Evolutionary conservation across 257 asterid species (phyloP).

Genomic region (Penstemon newberryi): DNA sequence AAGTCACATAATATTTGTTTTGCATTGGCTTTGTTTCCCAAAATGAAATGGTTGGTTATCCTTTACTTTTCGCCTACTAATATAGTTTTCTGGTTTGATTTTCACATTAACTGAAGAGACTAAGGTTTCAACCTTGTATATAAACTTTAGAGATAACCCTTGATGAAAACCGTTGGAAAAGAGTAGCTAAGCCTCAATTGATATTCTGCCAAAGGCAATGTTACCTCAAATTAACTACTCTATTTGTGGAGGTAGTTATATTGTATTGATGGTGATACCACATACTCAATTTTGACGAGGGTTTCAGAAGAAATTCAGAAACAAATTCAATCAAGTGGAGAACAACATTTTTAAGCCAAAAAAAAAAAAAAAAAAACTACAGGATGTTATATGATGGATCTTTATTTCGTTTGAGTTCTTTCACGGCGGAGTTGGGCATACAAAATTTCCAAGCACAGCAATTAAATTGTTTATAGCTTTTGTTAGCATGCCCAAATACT

Average conservation of each 20-base stretch:
- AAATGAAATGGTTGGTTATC: background rate
- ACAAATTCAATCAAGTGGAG: background rate
- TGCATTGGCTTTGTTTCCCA: slow-evolving; percentile 1
- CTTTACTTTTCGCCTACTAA: background rate
- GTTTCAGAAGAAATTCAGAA: background rate
- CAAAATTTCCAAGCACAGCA: background rate
- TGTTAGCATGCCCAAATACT: background rate
- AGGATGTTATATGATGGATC: too few species aligned
- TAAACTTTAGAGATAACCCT: background rate
- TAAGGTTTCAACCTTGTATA: background rate
- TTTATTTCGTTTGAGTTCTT: slow-evolving; percentile 2
- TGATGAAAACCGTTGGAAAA: background rate
- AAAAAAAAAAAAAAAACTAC: background rate
- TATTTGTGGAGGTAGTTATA: background rate
- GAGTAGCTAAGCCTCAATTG: background rate
- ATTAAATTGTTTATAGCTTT: background rate
- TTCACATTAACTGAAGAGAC: slow-evolving; percentile 1
- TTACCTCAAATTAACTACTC: background rate
- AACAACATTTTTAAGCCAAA: background rate
- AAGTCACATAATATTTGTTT: background rate
- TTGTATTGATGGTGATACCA: background rate
- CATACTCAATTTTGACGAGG: background rate
- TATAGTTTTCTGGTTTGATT: slow-evolving; percentile 4
- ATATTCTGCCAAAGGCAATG: too few species aligned
- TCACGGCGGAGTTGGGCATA: slow-evolving; percentile 16